A percentile compares a stretch with the other conserved stretches of the same genome.
These are phyloP conservation scores for Xerocomus brunneocitrinus DNA, from an alignment of 768 basidiomycete species.

Conservation along the genomic window DNA sequence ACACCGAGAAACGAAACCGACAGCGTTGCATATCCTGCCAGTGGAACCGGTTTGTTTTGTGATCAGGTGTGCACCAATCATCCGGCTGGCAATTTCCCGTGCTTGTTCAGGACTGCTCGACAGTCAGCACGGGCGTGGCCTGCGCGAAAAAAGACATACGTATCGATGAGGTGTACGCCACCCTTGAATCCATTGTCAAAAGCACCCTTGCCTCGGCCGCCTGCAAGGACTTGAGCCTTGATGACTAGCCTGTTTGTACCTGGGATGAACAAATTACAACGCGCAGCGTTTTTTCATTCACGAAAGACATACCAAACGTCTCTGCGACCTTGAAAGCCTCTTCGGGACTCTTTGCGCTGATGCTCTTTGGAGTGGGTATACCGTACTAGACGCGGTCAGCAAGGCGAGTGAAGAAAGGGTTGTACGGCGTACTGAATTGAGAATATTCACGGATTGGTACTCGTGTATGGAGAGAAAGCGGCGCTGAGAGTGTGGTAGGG, in stretches of 20 bases:
- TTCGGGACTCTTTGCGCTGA: slow-evolving; percentile 79
- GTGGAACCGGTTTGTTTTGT: slow-evolving; percentile 96
- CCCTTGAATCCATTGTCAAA: slow-evolving; percentile 96
- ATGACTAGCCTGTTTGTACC: slow-evolving; percentile 82
- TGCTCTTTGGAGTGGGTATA: slow-evolving; percentile 89
- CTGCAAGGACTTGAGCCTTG: slow-evolving; percentile 98
- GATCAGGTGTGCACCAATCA: slow-evolving; percentile 94
- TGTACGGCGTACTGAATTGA: slow-evolving; percentile 71
- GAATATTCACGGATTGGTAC: slow-evolving; percentile 91
- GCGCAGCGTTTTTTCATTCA: background rate
- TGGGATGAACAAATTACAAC: slow-evolving; percentile 28
- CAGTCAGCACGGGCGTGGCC: slow-evolving; percentile 6
- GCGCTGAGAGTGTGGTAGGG: slow-evolving; percentile 46
- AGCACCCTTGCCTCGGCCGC: slow-evolving; percentile 96
- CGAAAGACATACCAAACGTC: slow-evolving; percentile 63
- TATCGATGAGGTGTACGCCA: slow-evolving; percentile 91
- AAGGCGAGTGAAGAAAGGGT: background rate
- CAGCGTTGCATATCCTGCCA: slow-evolving; percentile 93
- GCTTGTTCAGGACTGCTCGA: slow-evolving; percentile 75
- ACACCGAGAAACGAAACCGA: slow-evolving; percentile 35
- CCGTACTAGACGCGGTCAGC: slow-evolving; percentile 64
- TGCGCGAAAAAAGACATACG: slow-evolving; percentile 40
- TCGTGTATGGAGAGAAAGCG: slow-evolving; percentile 96
- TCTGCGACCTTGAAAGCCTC: slow-evolving; percentile 89
- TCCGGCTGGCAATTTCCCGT: slow-evolving; percentile 79